Evolutionary conservation across 768 basidiomycete genomes (phyloP).

Genomic region (Tricholomella constricta): DNA sequence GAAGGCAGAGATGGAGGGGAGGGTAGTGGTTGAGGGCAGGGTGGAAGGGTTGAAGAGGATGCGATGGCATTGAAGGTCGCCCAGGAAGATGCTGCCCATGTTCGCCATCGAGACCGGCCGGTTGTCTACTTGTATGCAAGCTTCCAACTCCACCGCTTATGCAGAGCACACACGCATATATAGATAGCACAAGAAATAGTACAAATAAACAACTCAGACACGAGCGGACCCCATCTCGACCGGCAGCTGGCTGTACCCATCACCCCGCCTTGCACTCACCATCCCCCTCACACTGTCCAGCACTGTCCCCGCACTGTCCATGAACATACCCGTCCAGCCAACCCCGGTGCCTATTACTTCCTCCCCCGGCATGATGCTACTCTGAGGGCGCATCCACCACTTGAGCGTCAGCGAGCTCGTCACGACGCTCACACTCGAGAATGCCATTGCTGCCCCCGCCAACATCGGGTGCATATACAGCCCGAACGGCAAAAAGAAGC

Average conservation of each 20-base stretch:
- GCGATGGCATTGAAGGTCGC: slow-evolving; percentile 70
- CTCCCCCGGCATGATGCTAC: slow-evolving; percentile 71
- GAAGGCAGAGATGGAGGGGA: slow-evolving; percentile 22
- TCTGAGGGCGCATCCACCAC: slow-evolving; percentile 76
- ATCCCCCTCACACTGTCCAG: slow-evolving; percentile 44
- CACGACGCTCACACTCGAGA: slow-evolving; percentile 95
- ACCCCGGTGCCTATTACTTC: slow-evolving; percentile 23
- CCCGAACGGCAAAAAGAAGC: slow-evolving; percentile 88
- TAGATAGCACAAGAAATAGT: neutral
- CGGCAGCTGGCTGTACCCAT: slow-evolving; percentile 71
- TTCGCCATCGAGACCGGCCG: slow-evolving; percentile 27
- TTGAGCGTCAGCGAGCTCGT: slow-evolving; percentile 83
- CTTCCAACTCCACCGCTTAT: neutral
- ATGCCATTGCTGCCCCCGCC: slow-evolving; percentile 98
- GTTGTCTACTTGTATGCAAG: too few species aligned
- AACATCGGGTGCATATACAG: slow-evolving; percentile 97
- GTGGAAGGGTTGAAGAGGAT: slow-evolving; percentile 40
- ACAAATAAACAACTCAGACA: slow-evolving; percentile 4
- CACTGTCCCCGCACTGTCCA: slow-evolving; percentile 46
- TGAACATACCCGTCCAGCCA: slow-evolving; percentile 45
- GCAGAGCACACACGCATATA: neutral
- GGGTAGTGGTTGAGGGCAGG: slow-evolving; percentile 1
- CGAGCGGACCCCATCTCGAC: slow-evolving; percentile 55
- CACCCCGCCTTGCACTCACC: slow-evolving; percentile 40
- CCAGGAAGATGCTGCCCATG: slow-evolving; percentile 81